phyloP scores from a whole-genome alignment of 2,329 filamentous ascomycete species.

The Rhytidhysteron rufulum region DNA sequence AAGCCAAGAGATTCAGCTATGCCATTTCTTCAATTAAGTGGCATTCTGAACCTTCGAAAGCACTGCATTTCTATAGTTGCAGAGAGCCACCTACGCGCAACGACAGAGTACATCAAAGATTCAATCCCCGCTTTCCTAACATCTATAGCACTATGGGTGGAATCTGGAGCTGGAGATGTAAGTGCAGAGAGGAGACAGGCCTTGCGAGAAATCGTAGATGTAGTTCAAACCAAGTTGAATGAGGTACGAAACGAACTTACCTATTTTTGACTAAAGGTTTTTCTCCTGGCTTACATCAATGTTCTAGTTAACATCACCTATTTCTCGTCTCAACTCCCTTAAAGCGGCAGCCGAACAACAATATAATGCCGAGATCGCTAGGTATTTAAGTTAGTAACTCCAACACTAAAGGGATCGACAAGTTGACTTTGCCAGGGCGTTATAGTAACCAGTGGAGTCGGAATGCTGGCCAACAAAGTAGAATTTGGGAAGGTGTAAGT shows the following conservation, averaged over 20 bases:
- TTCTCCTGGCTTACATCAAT: no score
- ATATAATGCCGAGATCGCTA: not conserved
- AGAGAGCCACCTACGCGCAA: constrained; percentile 37
- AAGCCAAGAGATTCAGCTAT: constrained; percentile 17
- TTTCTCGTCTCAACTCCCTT: not conserved
- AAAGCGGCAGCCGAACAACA: not conserved
- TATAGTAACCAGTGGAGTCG: constrained; percentile 10
- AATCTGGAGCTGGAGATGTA: constrained; percentile 38
- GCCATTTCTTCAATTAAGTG: constrained; percentile 39
- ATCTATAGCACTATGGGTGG: constrained; percentile 43
- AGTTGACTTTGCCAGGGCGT: constrained; percentile 8
- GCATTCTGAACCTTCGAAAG: constrained; percentile 39
- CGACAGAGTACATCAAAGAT: constrained; percentile 37
- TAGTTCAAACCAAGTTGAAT: constrained; percentile 28
- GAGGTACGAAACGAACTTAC: no score
- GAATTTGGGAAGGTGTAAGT: constrained; percentile 37
- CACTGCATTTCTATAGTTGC: constrained; percentile 47
- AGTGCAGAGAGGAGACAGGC: constrained; percentile 35
- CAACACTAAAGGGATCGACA: not conserved
- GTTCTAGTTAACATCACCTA: not conserved
- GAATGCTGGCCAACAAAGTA: constrained; percentile 23
- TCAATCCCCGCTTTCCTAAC: constrained; percentile 42
- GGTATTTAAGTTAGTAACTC: not conserved
- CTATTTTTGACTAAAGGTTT: no score
- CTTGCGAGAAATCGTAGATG: constrained; percentile 30